phyloP scores from a whole-genome alignment of 202 grass and related monocot species.

The Miscanthus sacchariflorus region DNA sequence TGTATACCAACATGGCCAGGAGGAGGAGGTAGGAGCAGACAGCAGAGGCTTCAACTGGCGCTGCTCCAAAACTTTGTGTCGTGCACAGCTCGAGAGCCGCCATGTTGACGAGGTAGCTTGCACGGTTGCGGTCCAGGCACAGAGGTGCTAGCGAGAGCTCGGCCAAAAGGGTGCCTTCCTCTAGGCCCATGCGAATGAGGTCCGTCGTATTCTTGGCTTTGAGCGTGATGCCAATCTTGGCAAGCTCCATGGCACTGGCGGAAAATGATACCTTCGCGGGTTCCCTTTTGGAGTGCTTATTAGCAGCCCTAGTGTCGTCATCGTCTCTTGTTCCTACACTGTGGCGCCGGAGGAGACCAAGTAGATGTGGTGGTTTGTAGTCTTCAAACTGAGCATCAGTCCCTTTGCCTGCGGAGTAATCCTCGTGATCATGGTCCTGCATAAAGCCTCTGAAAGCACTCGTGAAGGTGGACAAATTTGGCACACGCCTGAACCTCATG shows the following conservation, averaged over 20 bases:
- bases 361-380: not conserved
- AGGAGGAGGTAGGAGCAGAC: not conserved
- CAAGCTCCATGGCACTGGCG: not conserved
- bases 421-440: no score
- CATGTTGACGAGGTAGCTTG: no score
- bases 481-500: not conserved
- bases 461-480: no score
- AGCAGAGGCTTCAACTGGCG: not conserved
- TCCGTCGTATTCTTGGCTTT: not conserved
- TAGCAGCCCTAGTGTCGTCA: no score
- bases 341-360: not conserved
- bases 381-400: no score
- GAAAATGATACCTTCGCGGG: not conserved
- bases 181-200: not conserved
- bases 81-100: no score
- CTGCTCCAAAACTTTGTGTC: no score
- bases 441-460: no score
- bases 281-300: not conserved
- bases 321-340: not conserved
- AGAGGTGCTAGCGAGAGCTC: no score
- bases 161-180: no score
- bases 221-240: not conserved
- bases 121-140: no score
- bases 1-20: not conserved
- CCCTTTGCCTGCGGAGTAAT: no score